Conservation (phyloP, 1,139 yeast species). For the Protomyces gravidus region DNA sequence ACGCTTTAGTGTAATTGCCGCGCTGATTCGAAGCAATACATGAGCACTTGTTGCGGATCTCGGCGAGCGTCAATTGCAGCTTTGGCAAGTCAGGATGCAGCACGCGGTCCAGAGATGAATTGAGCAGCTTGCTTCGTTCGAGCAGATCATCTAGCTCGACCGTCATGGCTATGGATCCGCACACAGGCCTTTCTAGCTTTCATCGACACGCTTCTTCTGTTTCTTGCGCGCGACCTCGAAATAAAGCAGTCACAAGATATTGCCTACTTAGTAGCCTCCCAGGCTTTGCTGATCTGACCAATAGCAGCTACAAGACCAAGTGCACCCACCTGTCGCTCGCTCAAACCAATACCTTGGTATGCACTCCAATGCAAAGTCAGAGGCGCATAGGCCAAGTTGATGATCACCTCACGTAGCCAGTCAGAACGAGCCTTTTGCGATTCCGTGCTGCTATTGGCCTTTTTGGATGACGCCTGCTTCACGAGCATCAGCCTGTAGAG, state of each 20-base stretch:
- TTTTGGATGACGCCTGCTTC: constrained; percentile 6
- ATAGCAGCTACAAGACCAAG: constrained; percentile 43
- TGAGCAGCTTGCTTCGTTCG: neutral
- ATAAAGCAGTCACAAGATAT: neutral
- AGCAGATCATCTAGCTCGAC: neutral
- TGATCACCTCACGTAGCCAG: constrained; percentile 38
- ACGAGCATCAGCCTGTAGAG: constrained; percentile 36
- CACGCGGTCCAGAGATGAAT: neutral
- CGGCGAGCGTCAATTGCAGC: constrained; percentile 1
- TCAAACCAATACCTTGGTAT: constrained; percentile 41
- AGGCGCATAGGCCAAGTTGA: constrained; percentile 45
- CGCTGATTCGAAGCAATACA: neutral
- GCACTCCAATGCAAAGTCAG: constrained; percentile 47
- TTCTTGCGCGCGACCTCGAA: too few species aligned
- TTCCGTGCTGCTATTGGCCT: constrained; percentile 30
- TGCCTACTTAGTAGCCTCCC: constrained; percentile 18
- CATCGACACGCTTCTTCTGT: too few species aligned
- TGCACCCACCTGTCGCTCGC: constrained; percentile 40
- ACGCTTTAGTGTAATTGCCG: constrained; percentile 4
- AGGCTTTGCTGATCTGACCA: constrained; percentile 25
- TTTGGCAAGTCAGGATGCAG: constrained; percentile 8
- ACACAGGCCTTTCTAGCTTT: too few species aligned
- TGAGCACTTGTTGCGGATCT: constrained; percentile 1
- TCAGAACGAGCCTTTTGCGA: constrained; percentile 22
- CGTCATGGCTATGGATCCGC: neutral